These are phyloP conservation scores for Mycena sp. DNA, from an alignment of 1,284 basidiomycete species.

Conservation along the genomic window DNA sequence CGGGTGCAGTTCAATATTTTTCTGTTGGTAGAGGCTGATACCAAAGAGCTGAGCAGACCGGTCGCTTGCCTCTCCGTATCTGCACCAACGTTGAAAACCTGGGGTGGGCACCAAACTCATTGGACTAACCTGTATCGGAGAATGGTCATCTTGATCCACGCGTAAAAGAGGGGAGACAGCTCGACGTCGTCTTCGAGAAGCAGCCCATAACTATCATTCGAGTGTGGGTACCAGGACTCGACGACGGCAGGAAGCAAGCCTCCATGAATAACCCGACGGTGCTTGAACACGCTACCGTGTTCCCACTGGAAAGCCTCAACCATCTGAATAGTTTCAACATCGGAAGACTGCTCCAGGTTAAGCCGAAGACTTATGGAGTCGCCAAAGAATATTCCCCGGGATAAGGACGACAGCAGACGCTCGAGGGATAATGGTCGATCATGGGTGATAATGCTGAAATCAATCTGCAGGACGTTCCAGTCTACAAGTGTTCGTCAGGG, in stretches of 20 bases:
- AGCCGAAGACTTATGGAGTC: slow-evolving; percentile 70
- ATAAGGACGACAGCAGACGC: slow-evolving; percentile 72
- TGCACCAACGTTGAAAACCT: slow-evolving; percentile 36
- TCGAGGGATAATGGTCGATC: slow-evolving; percentile 75
- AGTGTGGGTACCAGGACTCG: slow-evolving; percentile 85
- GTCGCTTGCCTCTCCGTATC: slow-evolving; percentile 60
- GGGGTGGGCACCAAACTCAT: background rate
- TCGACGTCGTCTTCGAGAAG: slow-evolving; percentile 88
- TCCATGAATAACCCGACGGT: slow-evolving; percentile 78
- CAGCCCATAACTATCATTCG: slow-evolving; percentile 78
- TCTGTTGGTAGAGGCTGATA: slow-evolving; percentile 86
- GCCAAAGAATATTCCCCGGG: slow-evolving; percentile 71
- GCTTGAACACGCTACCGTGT: slow-evolving; percentile 64
- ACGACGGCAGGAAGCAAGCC: slow-evolving; percentile 84
- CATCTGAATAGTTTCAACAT: slow-evolving; percentile 64
- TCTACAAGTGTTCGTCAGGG: slow-evolving; percentile 51
- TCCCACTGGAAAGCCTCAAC: slow-evolving; percentile 65
- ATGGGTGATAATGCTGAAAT: slow-evolving; percentile 80
- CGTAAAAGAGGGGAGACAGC: slow-evolving; percentile 83
- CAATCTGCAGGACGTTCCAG: slow-evolving; percentile 76
- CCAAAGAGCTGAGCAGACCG: slow-evolving; percentile 68
- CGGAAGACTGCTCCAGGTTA: slow-evolving; percentile 80
- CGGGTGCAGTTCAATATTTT: slow-evolving; percentile 75
- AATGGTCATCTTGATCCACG: slow-evolving; percentile 81
- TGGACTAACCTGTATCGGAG: slow-evolving; percentile 72